Percentiles rank a stretch among this genome's conserved stretches.
Evolutionary conservation across 2,329 filamentous ascomycete genomes (phyloP).

Genomic region (Eurotiales sp.): DNA sequence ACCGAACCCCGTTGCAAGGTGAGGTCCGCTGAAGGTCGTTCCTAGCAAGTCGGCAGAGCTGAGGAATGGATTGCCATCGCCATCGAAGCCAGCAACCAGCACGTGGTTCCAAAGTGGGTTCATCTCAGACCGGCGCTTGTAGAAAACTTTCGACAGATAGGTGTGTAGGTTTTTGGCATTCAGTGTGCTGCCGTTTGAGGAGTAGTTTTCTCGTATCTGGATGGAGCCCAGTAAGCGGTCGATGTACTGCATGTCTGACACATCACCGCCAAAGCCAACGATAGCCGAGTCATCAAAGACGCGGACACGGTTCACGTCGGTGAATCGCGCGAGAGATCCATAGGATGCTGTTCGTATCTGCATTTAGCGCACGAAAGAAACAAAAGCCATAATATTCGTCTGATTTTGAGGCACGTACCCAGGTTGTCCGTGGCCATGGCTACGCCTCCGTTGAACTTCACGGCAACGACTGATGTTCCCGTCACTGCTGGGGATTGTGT

Average conservation of each 20-base stretch:
- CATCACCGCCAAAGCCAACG: slow-evolving; percentile 92
- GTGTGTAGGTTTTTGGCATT: slow-evolving; percentile 94
- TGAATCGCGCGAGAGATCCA: slow-evolving; percentile 93
- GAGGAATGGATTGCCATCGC: slow-evolving; percentile 76
- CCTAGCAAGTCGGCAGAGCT: slow-evolving; percentile 88
- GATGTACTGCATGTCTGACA: slow-evolving; percentile 99
- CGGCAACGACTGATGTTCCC: slow-evolving; percentile 87
- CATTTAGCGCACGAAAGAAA: background rate
- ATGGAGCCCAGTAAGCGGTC: slow-evolving; percentile 84
- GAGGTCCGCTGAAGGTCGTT: slow-evolving; percentile 83
- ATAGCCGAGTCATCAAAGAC: slow-evolving; percentile 79
- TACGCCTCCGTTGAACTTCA: slow-evolving; percentile 95
- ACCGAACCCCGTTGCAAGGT: slow-evolving; percentile 89
- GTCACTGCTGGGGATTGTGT: slow-evolving; percentile 93
- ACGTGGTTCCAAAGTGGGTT: slow-evolving; percentile 97
- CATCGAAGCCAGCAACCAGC: slow-evolving; percentile 84
- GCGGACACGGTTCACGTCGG: slow-evolving; percentile 91
- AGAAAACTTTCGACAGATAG: slow-evolving; percentile 93
- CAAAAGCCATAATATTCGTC: background rate
- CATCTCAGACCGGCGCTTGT: slow-evolving; percentile 90
- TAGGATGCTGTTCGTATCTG: slow-evolving; percentile 69
- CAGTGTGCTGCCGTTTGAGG: slow-evolving; percentile 54
- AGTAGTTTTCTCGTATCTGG: slow-evolving; percentile 85
- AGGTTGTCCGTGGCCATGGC: slow-evolving; percentile 97
- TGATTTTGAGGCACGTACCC: slow-evolving; percentile 52